Percentiles rank a stretch among this genome's conserved stretches.
Conservation (phyloP, 2,329 filamentous ascomycete genomes). For the Calcarisporium arbuscula region DNA sequence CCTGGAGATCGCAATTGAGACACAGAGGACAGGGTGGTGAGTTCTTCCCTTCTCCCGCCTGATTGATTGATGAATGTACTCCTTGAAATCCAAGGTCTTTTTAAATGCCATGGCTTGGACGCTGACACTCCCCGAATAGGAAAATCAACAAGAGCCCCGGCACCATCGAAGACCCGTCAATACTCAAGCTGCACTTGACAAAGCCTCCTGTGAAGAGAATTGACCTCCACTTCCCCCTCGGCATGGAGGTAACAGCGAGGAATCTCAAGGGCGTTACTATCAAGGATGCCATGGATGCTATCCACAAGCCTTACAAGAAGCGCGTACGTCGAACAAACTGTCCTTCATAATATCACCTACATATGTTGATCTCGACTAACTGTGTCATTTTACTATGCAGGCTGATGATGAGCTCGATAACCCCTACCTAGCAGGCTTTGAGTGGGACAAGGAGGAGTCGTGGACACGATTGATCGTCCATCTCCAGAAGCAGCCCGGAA, state of each 20-base stretch:
- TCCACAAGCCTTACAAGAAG: conserved; percentile 96
- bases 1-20: conserved; percentile 71
- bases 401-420: conserved; percentile 84
- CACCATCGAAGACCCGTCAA: conserved; percentile 74
- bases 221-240: conserved; percentile 84
- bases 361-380: not conserved
- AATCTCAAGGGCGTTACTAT: conserved; percentile 94
- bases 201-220: conserved; percentile 87
- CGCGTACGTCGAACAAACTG: conserved; percentile 52
- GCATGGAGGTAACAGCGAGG: conserved; percentile 79
- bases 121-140: conserved; percentile 43
- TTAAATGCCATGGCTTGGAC: too few species aligned
- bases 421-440: conserved; percentile 87
- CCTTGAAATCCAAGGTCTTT: too few species aligned
- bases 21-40: conserved; percentile 84
- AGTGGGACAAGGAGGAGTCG: conserved; percentile 91
- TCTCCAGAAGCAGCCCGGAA: conserved; percentile 64
- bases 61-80: too few species aligned
- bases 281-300: conserved; percentile 92
- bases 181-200: conserved; percentile 75
- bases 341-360: not conserved
- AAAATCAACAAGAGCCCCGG: conserved; percentile 85
- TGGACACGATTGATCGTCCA: conserved; percentile 86
- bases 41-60: too few species aligned
- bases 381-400: conserved; percentile 36